Base-by-base conservation (phyloP, 768 basidiomycete genomes). In the Tulasnella sp. region DNA sequence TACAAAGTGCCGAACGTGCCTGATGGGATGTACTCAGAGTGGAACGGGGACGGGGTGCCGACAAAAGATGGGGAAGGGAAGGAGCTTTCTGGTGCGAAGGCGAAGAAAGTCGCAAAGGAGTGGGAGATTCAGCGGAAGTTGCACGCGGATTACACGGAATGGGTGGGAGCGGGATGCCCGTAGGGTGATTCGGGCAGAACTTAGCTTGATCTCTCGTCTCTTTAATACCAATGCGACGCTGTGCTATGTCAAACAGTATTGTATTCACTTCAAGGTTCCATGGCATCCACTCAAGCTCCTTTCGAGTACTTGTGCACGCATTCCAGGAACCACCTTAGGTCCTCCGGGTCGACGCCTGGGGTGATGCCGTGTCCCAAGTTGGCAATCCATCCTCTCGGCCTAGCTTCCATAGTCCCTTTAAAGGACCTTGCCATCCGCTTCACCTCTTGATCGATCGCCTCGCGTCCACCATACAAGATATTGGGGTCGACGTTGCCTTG, bases 361-460 rank as follows among this genome's bases (percentile, higher is more conserved):
- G 92, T 96, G 65, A 99, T 93, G 4, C 96, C 96, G 68, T 98
- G 96, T 0, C 96, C 96, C 21, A 99, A 74, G 72, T 98, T 98
- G 8, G 88, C 87, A 66, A 98, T 97, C 92, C 93, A 98, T n/a
- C 82, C 87, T 42, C 77, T 78, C 19, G 73, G 66, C 53, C 70
- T 68, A 52, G 74, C 77, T 7, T 74, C 75, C 9, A 81, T 79
- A 45, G 65, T 72, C 5, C 67, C 66, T 51, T 78, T 75, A 74
- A 97, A 98, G n/a, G 77, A 78, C 62, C 80, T 75, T 62, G 82
- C 80, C 80, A 92, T 85, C 64, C 85, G 76, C 73, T 90, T 82
- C 41, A 96, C 91, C 64, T 87, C 82, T 41, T 72, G 70, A 72
- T 92, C 89, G 65, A 98, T 97, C 11, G 91, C 90, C 5, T 84